Evolutionary conservation across 768 basidiomycete species (phyloP), one percentile per base, ranked within the genome.

Genomic region (Suillus brevipes): DNA sequence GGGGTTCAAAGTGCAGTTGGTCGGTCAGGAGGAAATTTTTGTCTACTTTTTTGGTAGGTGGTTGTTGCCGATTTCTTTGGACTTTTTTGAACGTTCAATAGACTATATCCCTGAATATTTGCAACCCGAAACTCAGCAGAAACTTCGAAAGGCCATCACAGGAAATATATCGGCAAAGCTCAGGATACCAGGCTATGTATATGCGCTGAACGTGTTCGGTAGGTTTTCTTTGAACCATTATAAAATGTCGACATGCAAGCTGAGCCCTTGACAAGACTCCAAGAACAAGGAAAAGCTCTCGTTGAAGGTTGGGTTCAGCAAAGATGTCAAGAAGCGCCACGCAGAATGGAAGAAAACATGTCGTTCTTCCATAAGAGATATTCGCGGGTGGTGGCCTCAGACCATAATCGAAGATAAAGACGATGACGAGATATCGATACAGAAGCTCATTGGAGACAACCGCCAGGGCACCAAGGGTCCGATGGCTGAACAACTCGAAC

Each of bases 261-360:
- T 59, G 38, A 59, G 18, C 34, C 34, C 16, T 18, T 42, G 2
- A 40, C 40, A 31, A 77, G 82, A 82, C 66, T 62, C 73, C 18
- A 64, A 69, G 23, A 69, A 72, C 3, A 74, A 74, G 1, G 74
- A 80, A 34, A 75, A 80, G 8, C 78, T 91, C 66, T 84, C 86
- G 68, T 80, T 93, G 67, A 94, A 95, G 80, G 89, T 94, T 37
- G 94, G 93, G 13, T 85, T 92, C 37, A 82, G 92, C 1, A 83
- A 84, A 28, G 91, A 92, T 72, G 82, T 93, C 36, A 83, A 81
- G 36, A 89, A 88, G 69, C 82, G 93, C 37, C 81, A 92, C 53
- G 85, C 89, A 70, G 82, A 94, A 68, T 94, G 93, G 93, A 82
- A 82, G 25, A 92, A 88, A 67, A 89, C 91, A 69, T 95, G 93